Evolutionary conservation across 2,329 filamentous ascomycete species (phyloP).

Genomic region (Aureobasidium pullulans): DNA sequence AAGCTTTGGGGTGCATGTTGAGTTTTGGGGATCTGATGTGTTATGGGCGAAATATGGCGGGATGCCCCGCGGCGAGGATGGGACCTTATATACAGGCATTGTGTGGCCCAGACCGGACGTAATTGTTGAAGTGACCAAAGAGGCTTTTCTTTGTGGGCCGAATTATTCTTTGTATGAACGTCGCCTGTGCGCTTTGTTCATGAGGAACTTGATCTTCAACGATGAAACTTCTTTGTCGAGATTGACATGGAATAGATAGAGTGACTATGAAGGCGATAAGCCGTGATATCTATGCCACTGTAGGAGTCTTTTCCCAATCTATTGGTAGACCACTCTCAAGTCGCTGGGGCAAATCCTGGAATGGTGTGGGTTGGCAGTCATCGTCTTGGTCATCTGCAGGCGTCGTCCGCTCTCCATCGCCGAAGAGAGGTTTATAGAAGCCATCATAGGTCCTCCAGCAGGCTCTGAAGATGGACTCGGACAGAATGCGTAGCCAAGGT

Average conservation of each 20-base stretch:
- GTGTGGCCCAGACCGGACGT: background rate
- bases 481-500: conserved; percentile 52
- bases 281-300: background rate
- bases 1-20: conserved; percentile 6
- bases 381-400: conserved; percentile 20
- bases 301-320: background rate
- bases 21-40: background rate
- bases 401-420: conserved; percentile 71
- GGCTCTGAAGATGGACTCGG: conserved; percentile 46
- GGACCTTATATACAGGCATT: background rate
- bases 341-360: background rate
- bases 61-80: background rate
- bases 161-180: background rate
- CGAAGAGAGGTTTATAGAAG: conserved; percentile 61
- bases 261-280: too few relatives aligned
- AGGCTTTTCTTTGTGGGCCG: background rate
- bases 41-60: background rate
- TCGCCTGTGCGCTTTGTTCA: background rate
- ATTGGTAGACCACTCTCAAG: background rate
- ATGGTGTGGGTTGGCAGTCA: background rate
- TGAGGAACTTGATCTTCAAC: background rate
- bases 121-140: background rate
- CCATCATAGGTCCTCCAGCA: conserved; percentile 61
- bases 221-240: too few relatives aligned
- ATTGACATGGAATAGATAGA: too few relatives aligned